phyloP scores from a whole-genome alignment of 305 asterid genomes.

The Salvia sclarea region DNA sequence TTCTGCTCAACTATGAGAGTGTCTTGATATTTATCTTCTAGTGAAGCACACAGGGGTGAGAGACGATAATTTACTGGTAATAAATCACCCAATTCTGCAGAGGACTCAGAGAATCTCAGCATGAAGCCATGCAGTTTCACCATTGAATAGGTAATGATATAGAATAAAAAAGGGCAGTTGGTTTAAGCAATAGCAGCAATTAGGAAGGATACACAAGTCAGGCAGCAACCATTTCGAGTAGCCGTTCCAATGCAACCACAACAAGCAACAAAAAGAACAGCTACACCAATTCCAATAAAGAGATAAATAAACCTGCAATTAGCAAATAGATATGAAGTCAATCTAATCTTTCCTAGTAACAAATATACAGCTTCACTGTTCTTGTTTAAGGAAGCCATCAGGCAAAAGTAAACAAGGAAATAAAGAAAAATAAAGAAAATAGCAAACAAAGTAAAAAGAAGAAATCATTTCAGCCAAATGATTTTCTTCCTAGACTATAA shows the following conservation, averaged over 20 bases:
- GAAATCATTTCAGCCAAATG: background rate
- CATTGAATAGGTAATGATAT: background rate
- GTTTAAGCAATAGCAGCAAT: slow-evolving; percentile 12
- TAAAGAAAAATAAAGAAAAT: background rate
- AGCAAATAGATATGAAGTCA: slow-evolving; percentile 23
- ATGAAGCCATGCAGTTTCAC: slow-evolving; percentile 3
- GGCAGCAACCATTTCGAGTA: slow-evolving; percentile 84
- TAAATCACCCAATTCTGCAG: background rate
- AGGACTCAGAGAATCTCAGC: background rate
- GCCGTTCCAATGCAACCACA: slow-evolving; percentile 91
- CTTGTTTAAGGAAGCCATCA: slow-evolving; percentile 21
- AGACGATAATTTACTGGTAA: background rate
- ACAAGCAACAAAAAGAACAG: slow-evolving; percentile 73
- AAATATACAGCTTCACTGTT: background rate
- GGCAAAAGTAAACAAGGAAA: background rate
- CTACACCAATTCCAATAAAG: slow-evolving; percentile 74
- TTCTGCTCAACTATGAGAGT: slow-evolving; percentile 1
- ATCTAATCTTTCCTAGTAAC: slow-evolving; percentile 1
- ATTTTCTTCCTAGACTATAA: background rate
- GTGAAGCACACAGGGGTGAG: background rate
- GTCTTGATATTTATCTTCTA: slow-evolving; percentile 7
- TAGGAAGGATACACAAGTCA: slow-evolving; percentile 83
- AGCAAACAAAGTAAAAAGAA: background rate
- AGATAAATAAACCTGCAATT: slow-evolving; percentile 91
- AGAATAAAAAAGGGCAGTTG: background rate